Evolutionary conservation across 768 basidiomycete genomes (phyloP).

Genomic region (Pisolithus tinctorius): DNA sequence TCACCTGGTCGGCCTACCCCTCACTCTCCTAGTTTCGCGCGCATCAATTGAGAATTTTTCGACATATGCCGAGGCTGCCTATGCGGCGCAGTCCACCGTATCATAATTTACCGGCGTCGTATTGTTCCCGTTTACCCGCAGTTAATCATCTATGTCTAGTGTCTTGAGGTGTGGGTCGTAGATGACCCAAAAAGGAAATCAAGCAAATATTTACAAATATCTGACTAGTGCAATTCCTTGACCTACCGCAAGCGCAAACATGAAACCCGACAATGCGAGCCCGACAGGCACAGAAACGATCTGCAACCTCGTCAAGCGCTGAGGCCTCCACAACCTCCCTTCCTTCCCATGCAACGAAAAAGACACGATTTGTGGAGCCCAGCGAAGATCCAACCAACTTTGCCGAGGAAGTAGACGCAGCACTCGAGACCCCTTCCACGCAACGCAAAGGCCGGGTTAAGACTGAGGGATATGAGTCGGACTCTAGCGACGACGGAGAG

Average conservation of each 20-base stretch:
- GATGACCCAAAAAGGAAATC: not conserved
- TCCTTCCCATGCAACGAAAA: conserved; percentile 40
- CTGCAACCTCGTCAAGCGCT: conserved; percentile 27
- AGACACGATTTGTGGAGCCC: conserved; percentile 75
- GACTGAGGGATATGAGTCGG: conserved; percentile 86
- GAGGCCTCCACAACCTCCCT: conserved; percentile 28
- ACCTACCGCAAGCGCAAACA: not conserved
- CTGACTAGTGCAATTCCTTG: not conserved
- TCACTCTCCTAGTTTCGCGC: conserved; percentile 44
- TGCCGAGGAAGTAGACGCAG: conserved; percentile 69
- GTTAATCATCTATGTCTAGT: not conserved
- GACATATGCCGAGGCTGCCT: conserved; percentile 53
- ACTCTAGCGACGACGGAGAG: conserved; percentile 92
- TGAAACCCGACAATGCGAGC: conserved; percentile 24
- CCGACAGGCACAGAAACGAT: conserved; percentile 37
- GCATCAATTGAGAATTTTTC: conserved; percentile 53
- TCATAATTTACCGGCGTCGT: not conserved
- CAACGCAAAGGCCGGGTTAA: conserved; percentile 69
- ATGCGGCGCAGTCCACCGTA: conserved; percentile 18
- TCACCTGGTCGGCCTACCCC: conserved; percentile 37
- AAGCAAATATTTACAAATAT: conserved; percentile 18
- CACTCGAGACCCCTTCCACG: conserved; percentile 59
- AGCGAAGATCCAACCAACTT: conserved; percentile 69
- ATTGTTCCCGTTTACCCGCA: not conserved
- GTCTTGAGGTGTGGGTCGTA: not conserved